Base-by-base conservation (phyloP, 176 grass and related monocot species). In the Alopecurus myosuroides region DNA sequence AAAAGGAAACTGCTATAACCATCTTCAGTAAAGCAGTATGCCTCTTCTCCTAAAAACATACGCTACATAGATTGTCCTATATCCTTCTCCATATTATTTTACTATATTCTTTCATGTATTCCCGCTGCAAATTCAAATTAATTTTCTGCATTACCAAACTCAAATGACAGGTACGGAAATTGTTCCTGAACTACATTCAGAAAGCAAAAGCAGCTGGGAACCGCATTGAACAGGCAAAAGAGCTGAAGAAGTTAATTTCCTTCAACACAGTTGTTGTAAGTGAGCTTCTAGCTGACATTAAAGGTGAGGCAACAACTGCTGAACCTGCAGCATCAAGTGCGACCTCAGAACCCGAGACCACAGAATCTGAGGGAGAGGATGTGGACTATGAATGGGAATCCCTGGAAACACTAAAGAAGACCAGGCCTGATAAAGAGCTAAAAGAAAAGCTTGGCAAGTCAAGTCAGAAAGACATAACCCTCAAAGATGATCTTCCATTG, bases 21-120 rank as follows among this genome's bases (percentile, higher is more conserved):
- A 99, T 99, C 83, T 91, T 94, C 76, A 89, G 94, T 84, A 94
- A 99, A 95, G 84, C 90, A 61, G 97, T 99, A 99, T 81, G 81
- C 66, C 70, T 48, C 70, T 85, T 84, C 28, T n/a, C 48, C 40
- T 79, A 51, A 58, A 60, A 58, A 79, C 35, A 42, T 82, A 51
- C 39, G 40, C 49, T 71, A 22, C 62, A 82, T 49, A 44, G 20
- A 11, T 20, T 33, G 49, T 36, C 46, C 36, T 67, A 57, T 80
- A 37, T 90, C 82, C 33, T 78, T 83, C 33, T 90, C 56, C 34
- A 64, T 29, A 18, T 48, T 62, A 5, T 66, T 35, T 66, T 29
- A 18, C 39, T 62, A 5, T 66, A 66, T 66, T 17, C 79, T 70
- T 79, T 36, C 23, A 12, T 81, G 37, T 82, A 73, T 39, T 81